These are phyloP conservation scores for Cyberlindnera sargentensis DNA, from an alignment of 805 yeast genomes.

Conservation along the genomic window DNA sequence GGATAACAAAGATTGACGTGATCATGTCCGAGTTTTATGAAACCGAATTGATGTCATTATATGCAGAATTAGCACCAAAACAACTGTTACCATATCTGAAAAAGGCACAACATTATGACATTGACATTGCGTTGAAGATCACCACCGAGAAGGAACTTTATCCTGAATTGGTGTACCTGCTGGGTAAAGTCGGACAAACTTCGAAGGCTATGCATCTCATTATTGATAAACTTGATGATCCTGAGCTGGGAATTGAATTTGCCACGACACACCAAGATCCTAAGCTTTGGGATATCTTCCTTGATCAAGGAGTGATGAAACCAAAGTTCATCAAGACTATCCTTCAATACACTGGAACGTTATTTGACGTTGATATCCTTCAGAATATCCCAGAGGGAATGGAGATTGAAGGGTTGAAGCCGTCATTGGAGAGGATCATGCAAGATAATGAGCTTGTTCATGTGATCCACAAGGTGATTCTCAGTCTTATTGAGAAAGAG, in stretches of 20 bases:
- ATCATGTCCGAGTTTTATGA: constrained; percentile 51
- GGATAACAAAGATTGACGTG: constrained; percentile 50
- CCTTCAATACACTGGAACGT: constrained; percentile 59
- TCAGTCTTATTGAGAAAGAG: constrained; percentile 47
- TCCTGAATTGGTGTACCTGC: constrained; percentile 72
- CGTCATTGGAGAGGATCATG: constrained; percentile 53
- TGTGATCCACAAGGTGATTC: constrained; percentile 47
- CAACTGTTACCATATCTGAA: constrained; percentile 56
- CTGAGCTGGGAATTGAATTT: constrained; percentile 73
- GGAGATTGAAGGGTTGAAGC: constrained; percentile 58
- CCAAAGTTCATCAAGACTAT: constrained; percentile 75
- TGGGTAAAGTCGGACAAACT: constrained; percentile 78
- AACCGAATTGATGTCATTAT: constrained; percentile 57
- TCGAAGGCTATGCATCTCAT: constrained; percentile 70
- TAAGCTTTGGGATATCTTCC: constrained; percentile 68
- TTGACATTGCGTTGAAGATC: constrained; percentile 59
- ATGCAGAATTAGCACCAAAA: constrained; percentile 51
- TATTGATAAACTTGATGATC: constrained; percentile 70
- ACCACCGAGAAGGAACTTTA: constrained; percentile 48
- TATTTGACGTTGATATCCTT: constrained; percentile 62
- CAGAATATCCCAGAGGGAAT: constrained; percentile 54
- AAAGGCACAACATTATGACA: constrained; percentile 53
- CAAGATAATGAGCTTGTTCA: constrained; percentile 52
- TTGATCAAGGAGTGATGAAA: constrained; percentile 61
- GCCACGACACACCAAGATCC: constrained; percentile 42